These are phyloP conservation scores for Triadica sebifera DNA, from an alignment of 345 rosid species.

Conservation along the genomic window DNA sequence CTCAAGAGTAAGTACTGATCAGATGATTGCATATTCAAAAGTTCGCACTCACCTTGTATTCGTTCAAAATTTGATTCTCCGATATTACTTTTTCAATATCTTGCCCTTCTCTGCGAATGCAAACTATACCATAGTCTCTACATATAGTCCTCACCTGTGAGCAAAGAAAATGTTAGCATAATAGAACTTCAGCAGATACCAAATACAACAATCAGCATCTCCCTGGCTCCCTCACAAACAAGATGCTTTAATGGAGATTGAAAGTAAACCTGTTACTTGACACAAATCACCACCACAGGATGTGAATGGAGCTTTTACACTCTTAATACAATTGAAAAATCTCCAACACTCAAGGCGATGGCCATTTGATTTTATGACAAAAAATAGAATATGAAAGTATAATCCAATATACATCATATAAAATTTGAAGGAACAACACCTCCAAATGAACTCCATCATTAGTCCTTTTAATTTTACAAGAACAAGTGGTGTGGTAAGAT, in stretches of 20 bases:
- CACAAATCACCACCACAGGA: background rate
- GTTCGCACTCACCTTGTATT: conserved; percentile 39
- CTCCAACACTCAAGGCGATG: background rate
- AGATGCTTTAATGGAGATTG: background rate
- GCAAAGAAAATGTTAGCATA: background rate
- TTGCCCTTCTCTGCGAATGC: conserved; percentile 84
- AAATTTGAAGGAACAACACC: background rate
- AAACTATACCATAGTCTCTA: conserved; percentile 71
- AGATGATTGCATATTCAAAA: background rate
- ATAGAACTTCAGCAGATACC: background rate
- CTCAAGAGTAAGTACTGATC: background rate
- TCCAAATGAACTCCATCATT: too few relatives aligned
- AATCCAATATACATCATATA: background rate
- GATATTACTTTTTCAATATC: conserved; percentile 58
- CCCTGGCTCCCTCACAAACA: background rate
- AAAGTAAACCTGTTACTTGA: background rate
- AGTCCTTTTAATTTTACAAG: too few relatives aligned
- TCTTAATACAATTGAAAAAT: background rate
- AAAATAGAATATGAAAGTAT: background rate
- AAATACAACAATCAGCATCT: background rate
- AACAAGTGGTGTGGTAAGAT: too few relatives aligned
- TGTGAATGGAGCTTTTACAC: background rate
- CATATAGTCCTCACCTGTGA: conserved; percentile 63
- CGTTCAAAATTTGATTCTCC: conserved; percentile 46
- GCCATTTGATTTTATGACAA: background rate